A percentile compares a stretch with the other conserved stretches of the same genome.
phyloP scores from a whole-genome alignment of 1,139 yeast genomes.

The Saccharomyces hybrid region DNA sequence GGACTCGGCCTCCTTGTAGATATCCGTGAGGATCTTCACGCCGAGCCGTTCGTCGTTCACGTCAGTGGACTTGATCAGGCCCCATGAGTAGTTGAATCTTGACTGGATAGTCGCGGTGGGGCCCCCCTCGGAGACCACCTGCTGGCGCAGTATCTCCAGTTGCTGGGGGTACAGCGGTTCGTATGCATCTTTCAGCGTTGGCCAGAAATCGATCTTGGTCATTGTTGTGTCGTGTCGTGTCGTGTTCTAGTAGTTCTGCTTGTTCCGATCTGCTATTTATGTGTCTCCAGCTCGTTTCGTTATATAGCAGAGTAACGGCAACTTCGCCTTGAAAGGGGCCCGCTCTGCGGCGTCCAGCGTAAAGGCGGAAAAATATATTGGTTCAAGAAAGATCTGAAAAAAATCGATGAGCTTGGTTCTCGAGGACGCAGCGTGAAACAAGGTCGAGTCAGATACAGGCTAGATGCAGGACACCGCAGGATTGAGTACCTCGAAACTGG shows the following conservation, averaged over 20 bases:
- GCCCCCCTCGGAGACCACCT: constrained; percentile 66
- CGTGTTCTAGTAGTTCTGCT: not conserved
- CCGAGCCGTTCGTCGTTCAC: constrained; percentile 69
- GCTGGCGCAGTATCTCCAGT: constrained; percentile 64
- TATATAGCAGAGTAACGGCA: not conserved
- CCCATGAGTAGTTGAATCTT: constrained; percentile 95
- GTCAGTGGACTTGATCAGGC: constrained; percentile 63
- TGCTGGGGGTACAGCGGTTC: constrained; percentile 71
- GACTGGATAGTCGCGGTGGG: constrained; percentile 78
- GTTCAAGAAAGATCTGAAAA: not conserved
- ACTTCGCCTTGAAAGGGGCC: not conserved
- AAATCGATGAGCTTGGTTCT: constrained; percentile 2
- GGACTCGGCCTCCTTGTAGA: constrained; percentile 70
- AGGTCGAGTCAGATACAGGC: not conserved
- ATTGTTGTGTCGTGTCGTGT: constrained; percentile 7
- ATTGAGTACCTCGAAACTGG: constrained; percentile 64
- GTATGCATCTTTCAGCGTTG: constrained; percentile 28
- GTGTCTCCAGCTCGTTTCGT: not conserved
- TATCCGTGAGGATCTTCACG: constrained; percentile 62
- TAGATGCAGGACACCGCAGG: constrained; percentile 44
- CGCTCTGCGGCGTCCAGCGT: not conserved
- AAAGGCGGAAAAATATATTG: not conserved
- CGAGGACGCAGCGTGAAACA: not conserved
- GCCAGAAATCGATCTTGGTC: constrained; percentile 26
- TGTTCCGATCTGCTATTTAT: not conserved